Conservation (phyloP, 83 land plant species). For the Larix sibirica region DNA sequence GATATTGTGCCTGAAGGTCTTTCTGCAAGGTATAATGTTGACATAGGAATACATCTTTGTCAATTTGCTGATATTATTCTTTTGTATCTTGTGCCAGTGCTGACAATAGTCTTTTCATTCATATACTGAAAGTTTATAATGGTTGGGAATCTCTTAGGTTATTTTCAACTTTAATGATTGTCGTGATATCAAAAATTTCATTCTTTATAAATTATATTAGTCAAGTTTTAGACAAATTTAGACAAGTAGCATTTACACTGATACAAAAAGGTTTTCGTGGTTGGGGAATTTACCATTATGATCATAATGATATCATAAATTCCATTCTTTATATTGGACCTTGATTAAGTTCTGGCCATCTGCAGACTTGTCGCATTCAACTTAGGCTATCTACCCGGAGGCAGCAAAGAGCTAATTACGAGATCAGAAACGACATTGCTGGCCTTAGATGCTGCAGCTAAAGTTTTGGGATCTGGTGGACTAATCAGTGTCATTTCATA, state of each 20-base stretch:
- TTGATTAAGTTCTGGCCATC: not conserved
- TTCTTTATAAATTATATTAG: too few species aligned
- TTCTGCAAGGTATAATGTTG: conserved; percentile 52
- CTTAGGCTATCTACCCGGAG: conserved; percentile 95
- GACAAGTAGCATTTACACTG: too few species aligned
- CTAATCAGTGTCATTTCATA: conserved; percentile 87
- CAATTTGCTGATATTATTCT: not conserved
- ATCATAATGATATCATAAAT: not conserved
- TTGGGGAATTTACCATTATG: not conserved
- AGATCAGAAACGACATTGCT: conserved; percentile 52
- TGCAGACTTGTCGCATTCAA: conserved; percentile 93
- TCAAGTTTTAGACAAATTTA: too few species aligned
- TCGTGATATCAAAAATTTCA: too few species aligned
- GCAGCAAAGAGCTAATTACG: conserved; percentile 79
- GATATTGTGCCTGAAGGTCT: conserved; percentile 51
- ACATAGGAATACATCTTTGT: too few species aligned
- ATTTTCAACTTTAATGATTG: too few species aligned
- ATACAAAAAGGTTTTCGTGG: too few species aligned
- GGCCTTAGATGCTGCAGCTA: conserved; percentile 75
- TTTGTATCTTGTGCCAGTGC: not conserved
- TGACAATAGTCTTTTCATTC: not conserved
- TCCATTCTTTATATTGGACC: not conserved
- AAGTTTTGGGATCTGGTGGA: conserved; percentile 65
- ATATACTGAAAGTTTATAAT: too few species aligned
- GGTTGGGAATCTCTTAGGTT: too few species aligned